Percentiles rank a stretch among this genome's conserved stretches.
phyloP scores from a whole-genome alignment of 257 asterid genomes.

The Solanum bukasovii region DNA sequence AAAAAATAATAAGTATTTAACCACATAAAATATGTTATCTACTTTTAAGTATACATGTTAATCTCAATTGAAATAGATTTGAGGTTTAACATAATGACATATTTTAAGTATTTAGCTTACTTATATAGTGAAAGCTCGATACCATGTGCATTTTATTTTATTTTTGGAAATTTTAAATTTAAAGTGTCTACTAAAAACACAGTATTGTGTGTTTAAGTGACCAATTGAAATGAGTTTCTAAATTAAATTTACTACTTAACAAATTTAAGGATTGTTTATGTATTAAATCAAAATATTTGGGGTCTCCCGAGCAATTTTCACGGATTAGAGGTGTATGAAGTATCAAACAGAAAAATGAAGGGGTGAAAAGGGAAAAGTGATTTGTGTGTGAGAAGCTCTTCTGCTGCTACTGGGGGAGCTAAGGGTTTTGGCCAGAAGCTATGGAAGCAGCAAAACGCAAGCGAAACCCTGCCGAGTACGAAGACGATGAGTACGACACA shows the following conservation, averaged over 20 bases:
- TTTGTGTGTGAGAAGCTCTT: not conserved
- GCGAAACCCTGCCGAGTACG: slow-evolving; percentile 24
- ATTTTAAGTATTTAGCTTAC: not conserved
- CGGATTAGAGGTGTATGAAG: not conserved
- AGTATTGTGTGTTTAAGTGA: not conserved
- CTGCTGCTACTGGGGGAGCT: not conserved
- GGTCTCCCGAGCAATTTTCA: not conserved
- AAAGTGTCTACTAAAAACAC: not conserved
- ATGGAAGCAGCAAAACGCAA: slow-evolving; percentile 42
- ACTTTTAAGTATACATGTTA: not conserved
- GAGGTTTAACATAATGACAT: too few relatives aligned
- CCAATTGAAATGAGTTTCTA: not conserved
- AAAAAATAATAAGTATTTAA: too few relatives aligned
- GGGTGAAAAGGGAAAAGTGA: not conserved
- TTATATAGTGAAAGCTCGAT: not conserved
- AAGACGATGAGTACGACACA: slow-evolving; percentile 13
- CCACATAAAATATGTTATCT: too few relatives aligned
- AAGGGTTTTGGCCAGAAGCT: not conserved
- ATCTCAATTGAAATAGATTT: not conserved
- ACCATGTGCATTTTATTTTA: not conserved
- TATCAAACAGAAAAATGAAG: not conserved
- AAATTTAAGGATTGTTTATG: not conserved
- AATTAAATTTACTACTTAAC: too few relatives aligned
- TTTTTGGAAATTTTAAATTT: too few relatives aligned
- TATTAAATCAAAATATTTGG: not conserved